Percentiles rank a stretch among this genome's conserved stretches.
These are phyloP conservation scores for Nicotiana attenuata DNA, from an alignment of 257 asterid species.

Conservation along the genomic window DNA sequence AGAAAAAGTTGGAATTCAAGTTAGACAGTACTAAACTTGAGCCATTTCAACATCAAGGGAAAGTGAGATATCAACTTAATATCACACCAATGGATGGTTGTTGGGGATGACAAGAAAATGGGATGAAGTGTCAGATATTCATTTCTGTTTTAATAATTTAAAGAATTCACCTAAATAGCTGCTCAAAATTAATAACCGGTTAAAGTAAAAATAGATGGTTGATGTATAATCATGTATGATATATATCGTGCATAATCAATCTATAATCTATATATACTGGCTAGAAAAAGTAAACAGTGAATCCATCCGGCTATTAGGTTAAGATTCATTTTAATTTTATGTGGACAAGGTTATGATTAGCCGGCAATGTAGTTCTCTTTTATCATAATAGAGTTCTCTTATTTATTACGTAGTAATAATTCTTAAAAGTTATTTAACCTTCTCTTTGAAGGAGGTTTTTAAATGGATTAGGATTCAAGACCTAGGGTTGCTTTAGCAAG, in stretches of 20 bases:
- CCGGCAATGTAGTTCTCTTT: not conserved
- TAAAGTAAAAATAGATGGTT: too few species aligned
- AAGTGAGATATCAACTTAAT: conserved; percentile 6
- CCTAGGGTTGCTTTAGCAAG: not conserved
- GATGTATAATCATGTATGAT: too few species aligned
- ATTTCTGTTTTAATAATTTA: not conserved
- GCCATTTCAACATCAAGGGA: conserved; percentile 3
- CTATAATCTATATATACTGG: too few species aligned
- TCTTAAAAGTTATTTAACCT: not conserved
- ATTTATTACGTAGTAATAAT: not conserved
- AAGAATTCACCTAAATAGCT: too few species aligned
- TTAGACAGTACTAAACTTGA: not conserved
- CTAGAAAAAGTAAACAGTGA: too few species aligned
- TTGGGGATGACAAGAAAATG: not conserved
- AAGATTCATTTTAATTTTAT: too few species aligned
- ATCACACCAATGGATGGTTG: conserved; percentile 14
- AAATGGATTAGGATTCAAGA: not conserved
- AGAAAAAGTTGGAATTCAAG: not conserved
- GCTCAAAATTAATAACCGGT: too few species aligned
- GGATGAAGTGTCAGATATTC: not conserved
- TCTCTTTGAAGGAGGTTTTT: not conserved
- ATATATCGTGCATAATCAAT: too few species aligned
- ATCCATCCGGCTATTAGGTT: too few species aligned
- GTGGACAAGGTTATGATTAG: not conserved
- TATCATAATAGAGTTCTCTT: not conserved